These are phyloP conservation scores for Ophiostoma sp. DNA, from an alignment of 2,329 filamentous ascomycete species.

Conservation along the genomic window DNA sequence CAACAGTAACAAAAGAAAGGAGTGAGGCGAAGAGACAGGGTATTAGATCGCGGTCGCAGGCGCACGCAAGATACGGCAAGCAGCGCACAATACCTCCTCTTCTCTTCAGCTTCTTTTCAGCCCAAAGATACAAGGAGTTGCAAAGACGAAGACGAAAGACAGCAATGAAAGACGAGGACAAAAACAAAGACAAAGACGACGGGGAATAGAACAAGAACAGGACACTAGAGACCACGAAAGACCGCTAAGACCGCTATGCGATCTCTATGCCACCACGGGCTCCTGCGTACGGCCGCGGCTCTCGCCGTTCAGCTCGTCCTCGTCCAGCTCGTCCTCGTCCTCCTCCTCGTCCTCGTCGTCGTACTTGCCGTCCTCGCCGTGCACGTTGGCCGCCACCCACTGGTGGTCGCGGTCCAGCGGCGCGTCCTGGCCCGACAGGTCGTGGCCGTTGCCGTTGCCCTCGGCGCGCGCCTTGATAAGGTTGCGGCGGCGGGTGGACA, in stretches of 20 bases:
- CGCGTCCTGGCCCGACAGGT: constrained; percentile 76
- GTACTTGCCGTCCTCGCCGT: constrained; percentile 63
- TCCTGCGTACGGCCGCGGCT: constrained; percentile 52
- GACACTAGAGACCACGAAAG: neutral
- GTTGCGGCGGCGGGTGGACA: constrained; percentile 77
- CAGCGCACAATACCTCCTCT: neutral
- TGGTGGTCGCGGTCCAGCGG: constrained; percentile 73
- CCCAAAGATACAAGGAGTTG: neutral
- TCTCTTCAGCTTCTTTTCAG: neutral
- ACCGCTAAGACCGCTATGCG: neutral
- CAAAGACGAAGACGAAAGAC: neutral
- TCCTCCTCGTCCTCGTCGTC: constrained; percentile 43
- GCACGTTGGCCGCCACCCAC: constrained; percentile 71
- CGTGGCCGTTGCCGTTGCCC: constrained; percentile 70
- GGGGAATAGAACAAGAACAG: neutral
- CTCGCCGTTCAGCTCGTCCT: constrained; percentile 53
- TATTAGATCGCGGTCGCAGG: neutral
- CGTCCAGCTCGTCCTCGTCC: constrained; percentile 34
- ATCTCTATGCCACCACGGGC: constrained; percentile 41
- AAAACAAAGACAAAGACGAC: neutral
- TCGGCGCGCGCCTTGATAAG: constrained; percentile 64
- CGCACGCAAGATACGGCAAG: constrained; percentile 9
- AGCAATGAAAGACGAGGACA: constrained; percentile 2
- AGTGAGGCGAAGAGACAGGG: neutral
- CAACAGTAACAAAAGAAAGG: neutral